Evolutionary conservation across 306 rosid genomes (phyloP), one percentile per base, ranked within the genome.

Genomic region (Rosa persica): DNA sequence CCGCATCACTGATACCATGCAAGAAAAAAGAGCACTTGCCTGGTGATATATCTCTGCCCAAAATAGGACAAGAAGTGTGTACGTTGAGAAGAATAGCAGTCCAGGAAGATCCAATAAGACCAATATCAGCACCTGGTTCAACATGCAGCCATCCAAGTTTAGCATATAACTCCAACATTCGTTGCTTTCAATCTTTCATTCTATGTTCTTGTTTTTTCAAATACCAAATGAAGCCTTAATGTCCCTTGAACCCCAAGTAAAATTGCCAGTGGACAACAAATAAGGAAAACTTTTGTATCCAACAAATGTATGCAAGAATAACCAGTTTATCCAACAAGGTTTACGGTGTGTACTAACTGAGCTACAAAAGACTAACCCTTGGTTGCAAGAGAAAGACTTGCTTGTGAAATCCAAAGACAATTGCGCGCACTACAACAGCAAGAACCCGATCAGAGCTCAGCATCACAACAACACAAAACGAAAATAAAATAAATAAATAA

Each of bases 21-120:
- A 80, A 57, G 67, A 58, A 61, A 72, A 82, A 76, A 0, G 44
- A 76, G 38, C 43, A 71, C 89, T 85, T 84, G 86, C 98, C 99
- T 95, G 99, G 76, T 93, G 92, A 88, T 95, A 91, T 76, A 95
- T 95, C 86, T 95, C 98, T 61, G 99, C 98, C 98, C 98, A 95
- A 70, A 95, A 95, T 77, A 95, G 97, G 78, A 88, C 99, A 48
- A 95, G 87, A 77, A 95, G 96, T 17, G 98, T 92, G 81, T 91
- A 95, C 12, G 98, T 91, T 17, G 98, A 89, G 90, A 95, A 93
- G 83, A 95, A 95, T 4, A 95, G 85, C 55, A 95, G 87, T 69
- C 99, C 99, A 0, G 99, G 99, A 55, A 95, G 92, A 82, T 95
- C 93, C 85, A 91, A 64, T 42, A 91, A 75, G 67, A 86, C 89